phyloP scores from a whole-genome alignment of 192 early-diverging fungal genomes.

The Rhizoclosmatium globosum region DNA sequence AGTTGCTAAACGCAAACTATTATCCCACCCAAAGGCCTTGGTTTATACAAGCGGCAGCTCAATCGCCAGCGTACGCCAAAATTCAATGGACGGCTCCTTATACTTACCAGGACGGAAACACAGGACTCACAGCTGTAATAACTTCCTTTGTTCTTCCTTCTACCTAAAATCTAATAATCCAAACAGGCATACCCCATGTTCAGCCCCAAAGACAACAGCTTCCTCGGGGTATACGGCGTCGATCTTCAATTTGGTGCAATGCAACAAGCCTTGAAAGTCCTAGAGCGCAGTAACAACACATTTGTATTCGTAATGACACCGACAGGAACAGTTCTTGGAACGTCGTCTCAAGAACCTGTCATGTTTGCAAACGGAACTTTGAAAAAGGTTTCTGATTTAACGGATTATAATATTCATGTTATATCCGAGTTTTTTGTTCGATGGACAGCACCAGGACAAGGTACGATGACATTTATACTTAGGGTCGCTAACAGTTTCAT shows the following conservation, averaged over 20 bases:
- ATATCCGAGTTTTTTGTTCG: neutral
- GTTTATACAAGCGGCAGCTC: neutral
- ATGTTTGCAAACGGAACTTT: neutral
- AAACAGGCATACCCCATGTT: neutral
- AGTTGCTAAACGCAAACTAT: neutral
- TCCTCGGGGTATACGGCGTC: neutral
- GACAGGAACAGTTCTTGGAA: neutral
- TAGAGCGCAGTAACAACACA: neutral
- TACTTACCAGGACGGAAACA: neutral
- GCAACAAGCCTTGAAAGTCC: neutral
- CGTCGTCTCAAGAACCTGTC: neutral
- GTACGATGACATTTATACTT: no score
- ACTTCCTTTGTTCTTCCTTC: no score
- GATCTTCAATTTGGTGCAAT: neutral
- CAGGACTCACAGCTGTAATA: neutral
- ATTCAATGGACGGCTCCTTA: constrained; percentile 14
- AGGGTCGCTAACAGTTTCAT: neutral
- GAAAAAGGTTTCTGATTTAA: neutral
- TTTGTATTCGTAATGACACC: constrained; percentile 5
- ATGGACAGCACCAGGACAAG: neutral
- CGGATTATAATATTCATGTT: neutral
- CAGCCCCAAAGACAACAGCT: neutral
- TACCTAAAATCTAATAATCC: no score
- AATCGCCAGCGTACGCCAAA: neutral
- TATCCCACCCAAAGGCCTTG: neutral